Percentiles rank a stretch among this genome's conserved stretches.
These are phyloP conservation scores for Exophiala spinifera DNA, from an alignment of 2,329 filamentous ascomycete genomes.

Conservation along the genomic window DNA sequence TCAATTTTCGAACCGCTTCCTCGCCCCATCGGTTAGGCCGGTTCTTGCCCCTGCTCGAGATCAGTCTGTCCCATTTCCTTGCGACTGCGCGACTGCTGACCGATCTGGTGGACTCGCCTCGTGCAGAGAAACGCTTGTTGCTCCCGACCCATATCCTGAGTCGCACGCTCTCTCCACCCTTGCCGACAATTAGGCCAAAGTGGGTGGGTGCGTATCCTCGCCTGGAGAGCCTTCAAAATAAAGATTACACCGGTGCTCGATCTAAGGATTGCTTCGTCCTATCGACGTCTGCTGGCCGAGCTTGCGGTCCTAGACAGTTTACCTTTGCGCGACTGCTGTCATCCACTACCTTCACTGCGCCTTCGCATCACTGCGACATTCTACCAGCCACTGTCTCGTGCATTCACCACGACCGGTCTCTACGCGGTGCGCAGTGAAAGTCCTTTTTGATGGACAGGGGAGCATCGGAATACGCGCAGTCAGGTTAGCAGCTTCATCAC, in stretches of 20 bases:
- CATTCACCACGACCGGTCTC: slow-evolving; percentile 8
- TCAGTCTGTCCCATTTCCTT: slow-evolving; percentile 18
- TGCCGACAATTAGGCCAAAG: slow-evolving; percentile 22
- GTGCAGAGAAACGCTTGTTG: slow-evolving; percentile 23
- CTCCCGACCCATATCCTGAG: slow-evolving; percentile 18
- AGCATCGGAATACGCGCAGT: slow-evolving; percentile 76
- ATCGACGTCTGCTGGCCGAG: slow-evolving; percentile 26
- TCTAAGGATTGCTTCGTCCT: slow-evolving; percentile 28
- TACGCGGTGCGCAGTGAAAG: slow-evolving; percentile 15
- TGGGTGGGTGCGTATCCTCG: slow-evolving; percentile 17
- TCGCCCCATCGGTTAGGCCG: slow-evolving; percentile 21
- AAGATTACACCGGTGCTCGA: slow-evolving; percentile 27
- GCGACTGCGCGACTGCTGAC: slow-evolving; percentile 13
- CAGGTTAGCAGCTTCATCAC: slow-evolving; percentile 76
- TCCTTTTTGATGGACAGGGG: slow-evolving; percentile 52
- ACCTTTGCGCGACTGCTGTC: slow-evolving; percentile 23
- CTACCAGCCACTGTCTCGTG: slow-evolving; percentile 9
- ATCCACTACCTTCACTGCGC: slow-evolving; percentile 23
- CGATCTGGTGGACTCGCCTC: slow-evolving; percentile 24
- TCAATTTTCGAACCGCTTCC: slow-evolving; percentile 15
- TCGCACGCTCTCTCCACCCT: slow-evolving; percentile 22
- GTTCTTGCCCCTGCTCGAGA: slow-evolving; percentile 25
- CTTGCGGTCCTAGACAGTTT: slow-evolving; percentile 22
- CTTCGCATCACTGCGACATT: slow-evolving; percentile 13
- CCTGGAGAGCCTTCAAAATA: slow-evolving; percentile 27